A percentile compares a stretch with the other conserved stretches of the same genome.
Conservation (phyloP, 257 asterid species). For the Solanum tarijense region DNA sequence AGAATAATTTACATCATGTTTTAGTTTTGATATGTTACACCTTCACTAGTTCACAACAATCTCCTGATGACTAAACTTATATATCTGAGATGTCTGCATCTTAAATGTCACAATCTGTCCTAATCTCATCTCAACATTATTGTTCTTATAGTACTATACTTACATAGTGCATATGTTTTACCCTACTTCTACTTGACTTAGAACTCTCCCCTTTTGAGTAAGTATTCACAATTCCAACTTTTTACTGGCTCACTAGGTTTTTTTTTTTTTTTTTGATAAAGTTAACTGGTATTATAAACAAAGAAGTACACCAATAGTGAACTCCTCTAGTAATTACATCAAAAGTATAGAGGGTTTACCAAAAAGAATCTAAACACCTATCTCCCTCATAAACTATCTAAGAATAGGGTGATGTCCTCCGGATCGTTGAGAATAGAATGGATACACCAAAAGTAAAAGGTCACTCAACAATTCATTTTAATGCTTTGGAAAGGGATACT, state of each 20-base stretch:
- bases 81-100: neutral
- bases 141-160: neutral
- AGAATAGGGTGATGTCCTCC: too few species aligned
- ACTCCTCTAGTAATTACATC: too few species aligned
- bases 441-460: too few species aligned
- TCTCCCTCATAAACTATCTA: too few species aligned
- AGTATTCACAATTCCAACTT: neutral
- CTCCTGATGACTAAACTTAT: neutral
- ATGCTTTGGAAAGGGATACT: too few species aligned
- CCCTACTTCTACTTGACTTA: neutral
- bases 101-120: neutral
- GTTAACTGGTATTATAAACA: too few species aligned
- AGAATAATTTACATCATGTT: neutral
- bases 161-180: neutral
- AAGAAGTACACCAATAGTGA: too few species aligned
- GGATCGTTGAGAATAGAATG: too few species aligned
- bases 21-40: neutral
- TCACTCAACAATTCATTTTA: too few species aligned
- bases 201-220: neutral
- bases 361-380: too few species aligned
- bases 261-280: too few species aligned
- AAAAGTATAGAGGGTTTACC: too few species aligned
- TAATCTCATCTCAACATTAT: neutral
- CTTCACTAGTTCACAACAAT: neutral
- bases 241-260: neutral